Evolutionary conservation across 139 green algal species (phyloP), one percentile per base, ranked within the genome.

Genomic region (Closterium sp.): DNA sequence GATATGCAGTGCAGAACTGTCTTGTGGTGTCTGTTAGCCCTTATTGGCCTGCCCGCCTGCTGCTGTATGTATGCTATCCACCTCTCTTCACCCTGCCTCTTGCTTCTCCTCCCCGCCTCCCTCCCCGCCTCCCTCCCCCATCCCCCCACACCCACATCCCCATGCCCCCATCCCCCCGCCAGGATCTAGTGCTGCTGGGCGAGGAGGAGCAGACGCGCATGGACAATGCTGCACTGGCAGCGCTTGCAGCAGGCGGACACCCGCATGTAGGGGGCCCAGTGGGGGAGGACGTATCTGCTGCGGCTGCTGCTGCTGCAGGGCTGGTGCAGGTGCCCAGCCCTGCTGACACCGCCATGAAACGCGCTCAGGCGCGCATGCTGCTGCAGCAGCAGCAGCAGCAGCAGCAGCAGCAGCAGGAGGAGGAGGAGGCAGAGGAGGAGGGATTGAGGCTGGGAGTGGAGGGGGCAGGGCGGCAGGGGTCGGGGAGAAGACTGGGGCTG

Each of bases 171-270:
- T 85, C 87, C 19, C 34, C 19, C 34, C 88, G 88, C n/a, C 89
- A 91, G 89, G 89, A 91, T 28, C 84, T 91, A 4, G 89, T 91
- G 66, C 89, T 91, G 55, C 89, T 91, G 55, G 89, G 81, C 19
- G 31, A 91, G 89, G 66, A 91, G 55, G 55, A 38, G 30, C 66
- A 88, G 89, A 25, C 43, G 0, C 43, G 43, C 8, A 69, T 69
- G 43, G 43, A 69, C 43, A 1, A 69, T 25, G 43, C 43, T 2
- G 43, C 43, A 28, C 43, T 69, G 9, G 43, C 43, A 69, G 43
- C 43, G 3, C 6, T 6, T 16, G 25, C 85, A 33, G 33, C 32
- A 33, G 33, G 31, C n/a, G 81, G 21, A 23, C n/a, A 86, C 21
- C 16, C 34, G 32, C 69, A 90, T n/a, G 76, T 30, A 32, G 33